phyloP scores from a whole-genome alignment of 768 basidiomycete species.

The Lactarius deliciosus region DNA sequence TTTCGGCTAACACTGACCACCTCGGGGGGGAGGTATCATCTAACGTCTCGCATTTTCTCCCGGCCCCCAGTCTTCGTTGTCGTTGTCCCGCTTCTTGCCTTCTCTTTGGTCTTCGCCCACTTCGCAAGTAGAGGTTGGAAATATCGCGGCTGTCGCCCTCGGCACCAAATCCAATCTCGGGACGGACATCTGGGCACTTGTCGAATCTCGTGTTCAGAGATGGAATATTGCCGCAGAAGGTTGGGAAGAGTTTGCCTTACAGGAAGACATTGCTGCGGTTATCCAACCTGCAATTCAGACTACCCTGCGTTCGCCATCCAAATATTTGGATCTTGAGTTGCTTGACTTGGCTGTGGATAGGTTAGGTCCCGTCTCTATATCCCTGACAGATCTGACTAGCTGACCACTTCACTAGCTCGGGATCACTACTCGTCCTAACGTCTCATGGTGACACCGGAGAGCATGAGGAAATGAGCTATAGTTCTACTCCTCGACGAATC shows the following conservation, averaged over 20 bases:
- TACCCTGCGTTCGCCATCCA: constrained; percentile 40
- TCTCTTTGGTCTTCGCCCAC: constrained; percentile 45
- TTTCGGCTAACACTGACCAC: constrained; percentile 66
- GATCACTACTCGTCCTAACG: constrained; percentile 58
- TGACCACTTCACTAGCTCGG: constrained; percentile 38
- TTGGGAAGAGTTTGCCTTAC: constrained; percentile 63
- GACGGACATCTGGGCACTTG: constrained; percentile 63
- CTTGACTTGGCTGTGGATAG: constrained; percentile 64
- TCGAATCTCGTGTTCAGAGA: constrained; percentile 64
- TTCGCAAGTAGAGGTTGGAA: constrained; percentile 50
- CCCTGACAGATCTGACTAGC: neutral
- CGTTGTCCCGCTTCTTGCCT: constrained; percentile 45
- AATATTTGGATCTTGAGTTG: constrained; percentile 67
- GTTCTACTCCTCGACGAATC: constrained; percentile 52
- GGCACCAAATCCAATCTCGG: constrained; percentile 47
- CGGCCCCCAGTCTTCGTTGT: constrained; percentile 50
- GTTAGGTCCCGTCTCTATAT: constrained; percentile 39
- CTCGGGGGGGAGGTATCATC: constrained; percentile 64
- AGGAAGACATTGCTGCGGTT: constrained; percentile 53
- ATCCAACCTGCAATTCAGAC: constrained; percentile 50
- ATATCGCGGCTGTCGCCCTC: constrained; percentile 63
- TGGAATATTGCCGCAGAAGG: constrained; percentile 70
- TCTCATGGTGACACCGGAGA: constrained; percentile 65
- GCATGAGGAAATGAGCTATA: constrained; percentile 41
- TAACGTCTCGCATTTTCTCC: constrained; percentile 60